Evolutionary conservation across 1,284 basidiomycete genomes (phyloP), one percentile per base, ranked within the genome.

Genomic region (Ceratobasidium sp.): DNA sequence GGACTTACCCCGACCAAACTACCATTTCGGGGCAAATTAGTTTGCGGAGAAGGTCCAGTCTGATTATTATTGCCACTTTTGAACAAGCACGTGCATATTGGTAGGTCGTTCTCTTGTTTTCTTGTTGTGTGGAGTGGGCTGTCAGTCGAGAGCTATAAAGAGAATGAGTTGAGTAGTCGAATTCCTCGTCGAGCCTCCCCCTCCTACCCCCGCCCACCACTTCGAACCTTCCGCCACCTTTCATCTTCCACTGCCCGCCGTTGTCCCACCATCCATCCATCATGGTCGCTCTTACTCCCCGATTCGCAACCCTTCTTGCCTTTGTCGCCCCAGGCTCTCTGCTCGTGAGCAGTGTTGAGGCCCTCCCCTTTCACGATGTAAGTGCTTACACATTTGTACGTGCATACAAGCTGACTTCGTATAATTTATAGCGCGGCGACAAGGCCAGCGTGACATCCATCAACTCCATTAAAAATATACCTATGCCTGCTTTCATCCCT

Each of bases 221-320:
- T 17, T 57, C 6, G 22, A 57, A 8, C 54, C 11, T 24, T 57
- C 65, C 22, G n/a, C 9, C 53, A n/a, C 36, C 45, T 27, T 4
- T n/a, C 24, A 5, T 11, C 45, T 54, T 22, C 41, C 27, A n/a
- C 19, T 27, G 17, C 50, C n/a, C n/a, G n/a, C 36, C 36, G 36
- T 11, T 41, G 11, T 11, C 36, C 11, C 36, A 11, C 36, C 36
- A 41, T 41, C 36, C 11, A 41, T 41, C 36, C 24, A 29, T 51
- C 27, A 71, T 71, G 67, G 67, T 60, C 54, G 54, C 48, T 29
- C 67, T 71, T 53, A 48, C 67, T 33, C 67, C 67, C 27, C 41
- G 45, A 24, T 71, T 71, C 24, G 27, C 56, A 17, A 33, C 67
- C 11, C 67, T 71, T 45, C 67, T 71, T n/a, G 67, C 67, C 53